Evolutionary conservation across 345 rosid species (phyloP).

Genomic region (Hypericum androsaemum): DNA sequence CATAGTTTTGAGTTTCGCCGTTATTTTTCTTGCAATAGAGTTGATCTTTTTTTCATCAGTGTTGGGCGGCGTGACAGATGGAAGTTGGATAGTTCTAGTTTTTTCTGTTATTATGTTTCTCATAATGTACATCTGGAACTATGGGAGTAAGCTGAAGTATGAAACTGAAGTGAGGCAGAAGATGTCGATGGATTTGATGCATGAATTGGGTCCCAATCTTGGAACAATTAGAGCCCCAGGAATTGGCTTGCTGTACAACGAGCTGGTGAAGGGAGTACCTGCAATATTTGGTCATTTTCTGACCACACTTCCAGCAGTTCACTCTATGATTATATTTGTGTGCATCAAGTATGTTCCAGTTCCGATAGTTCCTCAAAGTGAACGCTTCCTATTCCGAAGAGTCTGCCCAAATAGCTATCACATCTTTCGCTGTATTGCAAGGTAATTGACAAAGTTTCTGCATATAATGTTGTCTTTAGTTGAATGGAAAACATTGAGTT

Average conservation of each 20-base stretch:
- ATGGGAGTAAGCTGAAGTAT: constrained; percentile 92
- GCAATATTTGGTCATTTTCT: constrained; percentile 97
- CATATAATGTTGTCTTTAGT: neutral
- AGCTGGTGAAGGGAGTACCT: constrained; percentile 87
- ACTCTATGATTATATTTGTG: constrained; percentile 94
- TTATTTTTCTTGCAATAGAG: constrained; percentile 76
- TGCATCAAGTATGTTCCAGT: constrained; percentile 94
- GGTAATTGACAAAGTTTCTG: constrained; percentile 35
- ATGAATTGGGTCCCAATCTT: constrained; percentile 83
- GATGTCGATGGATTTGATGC: constrained; percentile 85
- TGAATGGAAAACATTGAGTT: no score
- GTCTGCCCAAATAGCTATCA: constrained; percentile 86
- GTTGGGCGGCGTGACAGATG: constrained; percentile 64
- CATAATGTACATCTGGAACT: constrained; percentile 89
- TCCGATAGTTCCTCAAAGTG: constrained; percentile 88
- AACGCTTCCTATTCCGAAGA: constrained; percentile 91
- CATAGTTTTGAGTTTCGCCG: constrained; percentile 51
- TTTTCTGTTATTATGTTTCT: constrained; percentile 78
- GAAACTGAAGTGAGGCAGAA: constrained; percentile 96
- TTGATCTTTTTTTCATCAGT: constrained; percentile 81
- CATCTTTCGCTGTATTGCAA: constrained; percentile 93
- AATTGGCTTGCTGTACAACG: constrained; percentile 90
- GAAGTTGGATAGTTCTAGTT: constrained; percentile 94
- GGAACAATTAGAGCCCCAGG: constrained; percentile 99
- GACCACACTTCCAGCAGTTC: constrained; percentile 94